A percentile compares a stretch with the other conserved stretches of the same genome.
phyloP scores from a whole-genome alignment of 169 alveolate genomes.

The Theileria luwenshuni region DNA sequence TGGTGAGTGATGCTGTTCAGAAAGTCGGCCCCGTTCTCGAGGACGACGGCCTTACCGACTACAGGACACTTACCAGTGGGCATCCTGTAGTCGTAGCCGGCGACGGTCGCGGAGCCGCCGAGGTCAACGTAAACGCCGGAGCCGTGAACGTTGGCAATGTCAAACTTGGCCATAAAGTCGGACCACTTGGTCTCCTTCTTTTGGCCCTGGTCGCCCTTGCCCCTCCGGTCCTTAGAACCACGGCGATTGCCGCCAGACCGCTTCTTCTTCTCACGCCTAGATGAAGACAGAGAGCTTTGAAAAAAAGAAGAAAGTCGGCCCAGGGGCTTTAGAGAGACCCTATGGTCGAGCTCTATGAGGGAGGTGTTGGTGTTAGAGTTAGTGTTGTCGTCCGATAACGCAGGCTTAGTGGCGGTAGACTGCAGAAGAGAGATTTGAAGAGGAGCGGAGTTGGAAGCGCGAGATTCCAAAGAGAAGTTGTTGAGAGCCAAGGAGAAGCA shows the following conservation, averaged over 20 bases:
- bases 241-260: conserved; percentile 7
- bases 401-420: not conserved
- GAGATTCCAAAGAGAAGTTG: not conserved
- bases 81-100: conserved; percentile 58
- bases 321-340: not conserved
- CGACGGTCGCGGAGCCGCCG: conserved; percentile 72
- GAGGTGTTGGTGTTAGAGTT: not conserved
- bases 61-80: conserved; percentile 81
- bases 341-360: not conserved
- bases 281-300: not conserved
- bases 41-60: conserved; percentile 71
- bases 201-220: conserved; percentile 6
- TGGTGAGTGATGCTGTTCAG: conserved; percentile 64
- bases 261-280: conserved; percentile 3
- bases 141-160: conserved; percentile 69
- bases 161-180: conserved; percentile 72
- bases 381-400: not conserved
- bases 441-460: not conserved
- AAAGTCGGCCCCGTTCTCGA: conserved; percentile 66
- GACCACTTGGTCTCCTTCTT: conserved; percentile 64
- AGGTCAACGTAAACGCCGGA: conserved; percentile 77
- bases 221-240: not conserved
- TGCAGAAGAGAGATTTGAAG: not conserved
- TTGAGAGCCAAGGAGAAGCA: not conserved
- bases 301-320: not conserved